Conservation (phyloP, 192 early-diverging fungal species). For the Backusella liffmaniae region DNA sequence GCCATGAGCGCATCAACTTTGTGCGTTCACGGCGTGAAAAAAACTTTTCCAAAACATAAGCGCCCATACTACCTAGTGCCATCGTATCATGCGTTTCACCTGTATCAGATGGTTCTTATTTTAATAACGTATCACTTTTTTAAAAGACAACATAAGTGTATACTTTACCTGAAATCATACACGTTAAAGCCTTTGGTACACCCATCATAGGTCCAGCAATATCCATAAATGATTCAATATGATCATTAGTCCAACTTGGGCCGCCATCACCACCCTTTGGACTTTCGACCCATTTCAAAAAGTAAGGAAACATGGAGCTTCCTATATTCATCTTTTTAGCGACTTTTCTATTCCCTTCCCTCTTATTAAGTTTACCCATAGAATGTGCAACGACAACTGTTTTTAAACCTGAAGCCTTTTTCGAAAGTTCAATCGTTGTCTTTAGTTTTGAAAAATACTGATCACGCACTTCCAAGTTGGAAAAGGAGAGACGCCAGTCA, state of each 20-base stretch:
- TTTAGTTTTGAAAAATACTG: slow-evolving; percentile 79
- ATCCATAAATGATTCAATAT: slow-evolving; percentile 80
- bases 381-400: slow-evolving; percentile 59
- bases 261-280: slow-evolving; percentile 66
- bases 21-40: slow-evolving; percentile 76
- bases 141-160: background rate
- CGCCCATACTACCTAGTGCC: slow-evolving; percentile 68
- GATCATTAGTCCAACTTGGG: slow-evolving; percentile 67
- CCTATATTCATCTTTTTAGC: slow-evolving; percentile 40
- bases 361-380: slow-evolving; percentile 48
- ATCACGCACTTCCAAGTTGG: slow-evolving; percentile 80
- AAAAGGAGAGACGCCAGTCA: slow-evolving; percentile 85
- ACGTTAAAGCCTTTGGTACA: slow-evolving; percentile 78
- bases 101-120: background rate
- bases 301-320: slow-evolving; percentile 70
- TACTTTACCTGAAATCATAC: slow-evolving; percentile 57
- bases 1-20: slow-evolving; percentile 80
- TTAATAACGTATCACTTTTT: background rate
- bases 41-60: slow-evolving; percentile 80
- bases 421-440: slow-evolving; percentile 61
- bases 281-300: slow-evolving; percentile 85
- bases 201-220: slow-evolving; percentile 87
- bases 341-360: background rate
- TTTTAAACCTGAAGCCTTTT: slow-evolving; percentile 52
- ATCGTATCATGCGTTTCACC: slow-evolving; percentile 84